Base-by-base conservation (phyloP, 1,284 basidiomycete genomes). In the Trametes polyzona region DNA sequence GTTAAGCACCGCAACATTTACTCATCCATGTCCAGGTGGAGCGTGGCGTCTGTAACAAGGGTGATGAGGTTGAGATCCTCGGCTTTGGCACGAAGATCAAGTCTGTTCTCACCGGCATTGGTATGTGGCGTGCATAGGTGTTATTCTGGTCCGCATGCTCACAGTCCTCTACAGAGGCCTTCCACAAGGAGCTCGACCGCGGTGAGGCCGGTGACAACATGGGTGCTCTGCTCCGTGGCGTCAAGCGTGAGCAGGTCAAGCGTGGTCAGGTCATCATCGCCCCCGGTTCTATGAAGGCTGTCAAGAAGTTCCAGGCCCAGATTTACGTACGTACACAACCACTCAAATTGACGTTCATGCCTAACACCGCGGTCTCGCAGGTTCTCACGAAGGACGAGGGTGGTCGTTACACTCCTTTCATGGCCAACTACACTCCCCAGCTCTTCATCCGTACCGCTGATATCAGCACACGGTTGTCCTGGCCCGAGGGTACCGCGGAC, bases 171-270 rank as follows among this genome's bases (percentile, higher is more conserved):
- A 50, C 61, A 64, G 96, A 99, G 78, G 98, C 98, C 93, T 99
- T 99, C 89, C 96, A 98, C 84, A 98, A 98, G 83, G 97, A 99
- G 79, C 86, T 99, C 61, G 97, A 99, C 55, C 87, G 95, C 59
- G 96, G 95, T 63, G 94, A 98, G 76, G 96, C 97, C 65, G 97
- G 97, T 72, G 97, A 99, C 79, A 99, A 99, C 83, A 98, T 98
- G 95, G 97, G 97, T 69, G 93, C 92, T 58, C 82, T 99, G 44
- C 88, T 99, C 53, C 94, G 97, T 78, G 96, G 97, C 75, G 81
- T 98, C 74, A 98, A 98, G 82, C 91, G 96, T 66, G 97, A 99
- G 74, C 95, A 99, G 76, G 79, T 99, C 72, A 84, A 85, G 66
- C 92, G 97, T 69, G 97, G 97, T 47, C 94, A 96, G 75, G 92